These are phyloP conservation scores for Dactylonectria macrodidyma DNA, from an alignment of 2,329 filamentous ascomycete species.

Conservation along the genomic window DNA sequence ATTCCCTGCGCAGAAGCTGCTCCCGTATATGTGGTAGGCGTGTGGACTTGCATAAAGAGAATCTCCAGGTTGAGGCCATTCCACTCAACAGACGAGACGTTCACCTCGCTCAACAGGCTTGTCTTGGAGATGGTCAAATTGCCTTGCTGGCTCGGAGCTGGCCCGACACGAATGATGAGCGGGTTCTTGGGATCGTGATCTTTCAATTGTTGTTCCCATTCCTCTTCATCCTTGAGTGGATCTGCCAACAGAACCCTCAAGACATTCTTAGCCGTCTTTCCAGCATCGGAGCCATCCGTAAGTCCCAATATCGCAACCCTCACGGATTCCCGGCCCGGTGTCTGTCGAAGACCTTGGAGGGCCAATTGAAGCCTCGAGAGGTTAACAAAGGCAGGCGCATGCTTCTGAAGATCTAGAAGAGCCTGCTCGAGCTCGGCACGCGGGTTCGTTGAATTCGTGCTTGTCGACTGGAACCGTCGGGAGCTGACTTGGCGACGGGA, in stretches of 20 bases:
- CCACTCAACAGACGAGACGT: constrained; percentile 74
- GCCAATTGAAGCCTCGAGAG: constrained; percentile 81
- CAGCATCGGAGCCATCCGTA: constrained; percentile 54
- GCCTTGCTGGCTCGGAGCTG: constrained; percentile 48
- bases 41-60: constrained; percentile 67
- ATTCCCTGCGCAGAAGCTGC: constrained; percentile 59
- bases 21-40: constrained; percentile 52
- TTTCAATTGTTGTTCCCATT: constrained; percentile 77
- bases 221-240: constrained; percentile 72
- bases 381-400: constrained; percentile 74
- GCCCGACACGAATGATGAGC: constrained; percentile 72
- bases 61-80: constrained; percentile 77
- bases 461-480: constrained; percentile 51
- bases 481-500: constrained; percentile 42
- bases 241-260: constrained; percentile 80
- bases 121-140: constrained; percentile 49
- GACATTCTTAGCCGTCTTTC: constrained; percentile 72
- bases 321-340: constrained; percentile 69
- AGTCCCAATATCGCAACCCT: constrained; percentile 72
- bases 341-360: constrained; percentile 73
- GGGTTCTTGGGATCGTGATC: constrained; percentile 67
- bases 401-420: constrained; percentile 72
- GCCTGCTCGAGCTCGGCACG: constrained; percentile 71
- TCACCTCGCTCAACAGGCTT: constrained; percentile 69
- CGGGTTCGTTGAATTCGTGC: constrained; percentile 48